Base-by-base conservation (phyloP, 805 yeast species). In the Candida manassasensis region DNA sequence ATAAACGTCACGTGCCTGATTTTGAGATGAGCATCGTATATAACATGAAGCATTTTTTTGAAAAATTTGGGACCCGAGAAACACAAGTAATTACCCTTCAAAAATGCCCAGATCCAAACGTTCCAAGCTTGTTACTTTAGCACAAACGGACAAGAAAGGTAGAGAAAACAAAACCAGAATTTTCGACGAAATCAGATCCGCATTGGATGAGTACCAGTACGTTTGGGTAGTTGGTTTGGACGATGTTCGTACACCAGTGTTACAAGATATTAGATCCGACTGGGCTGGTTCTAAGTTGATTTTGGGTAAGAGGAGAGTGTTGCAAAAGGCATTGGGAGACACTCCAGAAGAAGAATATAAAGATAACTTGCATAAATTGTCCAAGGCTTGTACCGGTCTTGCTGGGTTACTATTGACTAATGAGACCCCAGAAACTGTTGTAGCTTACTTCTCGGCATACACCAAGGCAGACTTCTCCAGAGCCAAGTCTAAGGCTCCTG, bases 31-130 rank as follows among this genome's bases (percentile, higher is more conserved):
- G 59, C 50, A 47, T 46, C 50, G n/a, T 35, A 29, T 21, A 16
- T 14, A 29, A 35, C 22, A 25, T 21, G 30, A 26, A 30, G 16
- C 18, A 35, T 34, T 19, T 16, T 21, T 28, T 29, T 24, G 21
- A 22, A 21, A 21, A 31, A 18, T 16, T 29, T 21, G 15, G 21
- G 25, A 16, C 22, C 21, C 19, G 26, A 17, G 5, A n/a, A 13
- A 19, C 7, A 11, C 30, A 29, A 24, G 17, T 28, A 5, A 5
- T n/a, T 15, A 22, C 11, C 4, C 7, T 14, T 6, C 16, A 27
- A 67, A 48, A 39, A 90, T 90, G 98, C 97, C 98, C 43, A 86
- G 95, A 75, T 88, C 97, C 24, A 89, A 81, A 61, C 90, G 97
- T 77, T 83, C 96, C 48, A 93, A 86, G 79, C 81, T 89, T 49